Conservation (phyloP, 2,329 filamentous ascomycete genomes). For the Hypomyces perniciosus region DNA sequence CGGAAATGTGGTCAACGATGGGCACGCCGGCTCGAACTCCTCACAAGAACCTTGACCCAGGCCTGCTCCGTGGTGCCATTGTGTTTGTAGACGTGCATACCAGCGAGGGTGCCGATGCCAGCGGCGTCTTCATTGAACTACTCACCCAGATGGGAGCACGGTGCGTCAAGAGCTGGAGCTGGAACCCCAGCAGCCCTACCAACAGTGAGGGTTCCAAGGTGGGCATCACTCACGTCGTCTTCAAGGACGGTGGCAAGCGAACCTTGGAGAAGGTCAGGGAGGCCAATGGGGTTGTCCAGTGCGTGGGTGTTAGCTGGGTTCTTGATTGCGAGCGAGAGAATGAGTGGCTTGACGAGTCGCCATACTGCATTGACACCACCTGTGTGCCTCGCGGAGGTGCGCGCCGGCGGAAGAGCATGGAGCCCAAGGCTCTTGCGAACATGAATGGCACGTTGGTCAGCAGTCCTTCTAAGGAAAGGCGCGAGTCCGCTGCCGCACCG, state of each 20-base stretch:
- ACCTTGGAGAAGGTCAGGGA: constrained; percentile 76
- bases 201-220: constrained; percentile 45
- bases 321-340: constrained; percentile 76
- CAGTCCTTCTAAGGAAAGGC: constrained; percentile 28
- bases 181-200: constrained; percentile 49
- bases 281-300: constrained; percentile 68
- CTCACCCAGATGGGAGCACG: constrained; percentile 75
- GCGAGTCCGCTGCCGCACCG: constrained; percentile 27
- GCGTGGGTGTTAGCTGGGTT: constrained; percentile 84
- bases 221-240: constrained; percentile 83
- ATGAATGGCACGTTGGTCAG: constrained; percentile 58
- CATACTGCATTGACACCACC: constrained; percentile 63
- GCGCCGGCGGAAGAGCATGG: constrained; percentile 75
- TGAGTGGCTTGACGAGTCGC: constrained; percentile 66
- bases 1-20: constrained; percentile 47
- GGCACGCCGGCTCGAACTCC: constrained; percentile 54
- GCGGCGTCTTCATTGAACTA: constrained; percentile 73
- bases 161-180: constrained; percentile 70
- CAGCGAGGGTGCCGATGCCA: constrained; percentile 73
- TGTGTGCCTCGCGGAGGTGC: constrained; percentile 63
- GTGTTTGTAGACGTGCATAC: constrained; percentile 83
- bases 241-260: constrained; percentile 75
- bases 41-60: constrained; percentile 45
- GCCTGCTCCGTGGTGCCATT: constrained; percentile 61
- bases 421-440: constrained; percentile 64